phyloP scores from a whole-genome alignment of 257 asterid genomes.

The Cinchona pubescens region DNA sequence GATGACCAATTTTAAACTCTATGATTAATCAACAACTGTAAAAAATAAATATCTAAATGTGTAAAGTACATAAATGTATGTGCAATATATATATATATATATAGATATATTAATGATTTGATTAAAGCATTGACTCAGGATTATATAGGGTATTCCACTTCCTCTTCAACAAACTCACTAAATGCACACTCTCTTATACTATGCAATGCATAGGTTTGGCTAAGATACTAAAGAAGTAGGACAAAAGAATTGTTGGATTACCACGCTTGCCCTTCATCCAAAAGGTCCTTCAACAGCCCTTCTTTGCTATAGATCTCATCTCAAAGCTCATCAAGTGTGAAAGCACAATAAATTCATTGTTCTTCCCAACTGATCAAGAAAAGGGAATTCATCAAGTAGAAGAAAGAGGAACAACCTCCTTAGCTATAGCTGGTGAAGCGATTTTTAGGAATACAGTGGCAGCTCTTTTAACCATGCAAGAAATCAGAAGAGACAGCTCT shows the following conservation, averaged over 20 bases:
- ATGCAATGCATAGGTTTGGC: constrained; percentile 52
- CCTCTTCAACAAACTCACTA: neutral
- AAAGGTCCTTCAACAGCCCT: constrained; percentile 77
- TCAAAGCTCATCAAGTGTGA: constrained; percentile 93
- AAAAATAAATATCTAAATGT: no score
- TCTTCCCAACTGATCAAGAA: constrained; percentile 48
- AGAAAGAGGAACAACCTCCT: constrained; percentile 18
- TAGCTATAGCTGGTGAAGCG: constrained; percentile 78
- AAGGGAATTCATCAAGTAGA: constrained; percentile 1
- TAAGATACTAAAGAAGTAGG: constrained; percentile 84
- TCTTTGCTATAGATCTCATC: constrained; percentile 72
- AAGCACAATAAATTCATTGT: constrained; percentile 55
- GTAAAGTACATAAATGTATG: no score
- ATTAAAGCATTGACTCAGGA: no score
- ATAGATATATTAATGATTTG: no score
- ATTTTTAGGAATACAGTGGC: constrained; percentile 81
- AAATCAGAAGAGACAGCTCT: constrained; percentile 87
- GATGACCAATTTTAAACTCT: no score
- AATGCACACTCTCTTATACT: neutral
- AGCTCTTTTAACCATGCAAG: constrained; percentile 81
- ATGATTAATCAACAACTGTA: no score
- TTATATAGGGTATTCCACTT: no score
- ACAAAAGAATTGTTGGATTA: constrained; percentile 86
- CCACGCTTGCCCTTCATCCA: constrained; percentile 69
- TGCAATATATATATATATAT: no score